Conservation (phyloP, 768 basidiomycete species). For the Dacryopinax primogenitus region DNA sequence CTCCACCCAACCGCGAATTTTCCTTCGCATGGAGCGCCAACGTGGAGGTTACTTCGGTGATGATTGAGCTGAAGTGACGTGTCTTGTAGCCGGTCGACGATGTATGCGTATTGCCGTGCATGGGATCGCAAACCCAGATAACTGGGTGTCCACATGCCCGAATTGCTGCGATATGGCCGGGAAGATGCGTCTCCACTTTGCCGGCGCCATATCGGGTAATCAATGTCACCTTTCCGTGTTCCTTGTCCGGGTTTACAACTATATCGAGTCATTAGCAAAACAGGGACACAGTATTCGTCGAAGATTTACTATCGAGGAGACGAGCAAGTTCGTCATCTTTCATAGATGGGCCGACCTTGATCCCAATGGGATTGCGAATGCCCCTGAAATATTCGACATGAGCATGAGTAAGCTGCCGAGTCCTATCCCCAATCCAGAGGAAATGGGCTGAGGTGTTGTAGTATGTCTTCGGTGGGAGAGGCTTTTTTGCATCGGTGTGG, state of each 20-base stretch:
- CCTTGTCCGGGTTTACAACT: conserved; percentile 83
- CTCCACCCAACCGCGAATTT: conserved; percentile 61
- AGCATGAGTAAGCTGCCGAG: conserved; percentile 78
- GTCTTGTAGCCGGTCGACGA: conserved; percentile 77
- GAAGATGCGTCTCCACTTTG: conserved; percentile 54
- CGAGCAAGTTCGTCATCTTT: conserved; percentile 56
- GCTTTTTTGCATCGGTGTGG: not conserved
- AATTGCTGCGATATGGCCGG: conserved; percentile 71
- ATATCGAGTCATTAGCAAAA: conserved; percentile 11
- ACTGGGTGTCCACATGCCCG: conserved; percentile 72
- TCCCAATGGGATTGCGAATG: conserved; percentile 83
- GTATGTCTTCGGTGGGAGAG: conserved; percentile 31
- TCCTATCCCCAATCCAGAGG: conserved; percentile 95
- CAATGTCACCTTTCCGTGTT: conserved; percentile 69
- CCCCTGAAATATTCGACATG: conserved; percentile 94
- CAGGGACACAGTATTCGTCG: not conserved
- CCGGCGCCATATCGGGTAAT: conserved; percentile 88
- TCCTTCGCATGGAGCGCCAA: conserved; percentile 65
- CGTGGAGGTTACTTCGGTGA: conserved; percentile 70
- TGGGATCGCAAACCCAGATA: conserved; percentile 91
- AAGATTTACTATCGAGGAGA: conserved; percentile 51
- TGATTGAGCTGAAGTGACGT: conserved; percentile 76
- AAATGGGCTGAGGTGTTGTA: conserved; percentile 94
- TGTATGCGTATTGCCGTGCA: conserved; percentile 93
- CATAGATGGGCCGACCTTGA: conserved; percentile 93